Conservation (phyloP, 2,329 filamentous ascomycete species). For the Phyllosticta ampelicida region DNA sequence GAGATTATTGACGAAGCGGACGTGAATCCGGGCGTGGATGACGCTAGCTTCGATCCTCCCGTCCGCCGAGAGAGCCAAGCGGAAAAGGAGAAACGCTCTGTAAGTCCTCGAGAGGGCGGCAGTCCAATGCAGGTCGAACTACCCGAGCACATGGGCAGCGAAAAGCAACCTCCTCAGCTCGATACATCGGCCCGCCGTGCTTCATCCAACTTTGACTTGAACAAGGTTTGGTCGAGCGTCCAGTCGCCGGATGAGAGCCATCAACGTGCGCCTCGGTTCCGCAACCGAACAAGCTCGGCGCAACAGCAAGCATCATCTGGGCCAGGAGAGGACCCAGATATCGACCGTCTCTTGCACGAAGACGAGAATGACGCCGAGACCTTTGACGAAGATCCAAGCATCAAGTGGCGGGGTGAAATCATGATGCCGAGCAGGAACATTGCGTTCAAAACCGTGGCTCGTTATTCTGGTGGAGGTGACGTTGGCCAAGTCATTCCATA, state of each 20-base stretch:
- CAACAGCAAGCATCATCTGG: constrained; percentile 17
- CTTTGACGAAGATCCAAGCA: constrained; percentile 63
- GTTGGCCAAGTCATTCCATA: constrained; percentile 57
- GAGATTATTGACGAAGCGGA: constrained; percentile 20
- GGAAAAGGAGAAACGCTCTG: constrained; percentile 16
- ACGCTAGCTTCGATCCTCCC: constrained; percentile 37
- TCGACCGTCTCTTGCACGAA: constrained; percentile 77
- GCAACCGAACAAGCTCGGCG: constrained; percentile 36
- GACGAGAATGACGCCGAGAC: constrained; percentile 70
- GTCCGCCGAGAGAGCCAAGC: constrained; percentile 17
- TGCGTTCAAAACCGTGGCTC: constrained; percentile 65
- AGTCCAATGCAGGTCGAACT: constrained; percentile 22
- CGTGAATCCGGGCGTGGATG: constrained; percentile 31
- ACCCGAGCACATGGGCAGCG: constrained; percentile 21
- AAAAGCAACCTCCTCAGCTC: constrained; percentile 20
- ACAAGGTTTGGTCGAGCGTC: constrained; percentile 74
- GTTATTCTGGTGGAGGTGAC: constrained; percentile 75
- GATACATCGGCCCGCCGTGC: constrained; percentile 36
- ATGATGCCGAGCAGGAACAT: constrained; percentile 61
- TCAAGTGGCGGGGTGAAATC: constrained; percentile 41
- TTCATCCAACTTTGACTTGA: constrained; percentile 65
- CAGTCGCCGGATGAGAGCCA: constrained; percentile 54
- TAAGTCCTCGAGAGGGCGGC: constrained; percentile 14
- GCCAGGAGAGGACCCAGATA: constrained; percentile 62
- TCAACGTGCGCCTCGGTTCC: constrained; percentile 29